Evolutionary conservation across 1,284 basidiomycete species (phyloP).

Genomic region (Bondarzewia mesenterica): DNA sequence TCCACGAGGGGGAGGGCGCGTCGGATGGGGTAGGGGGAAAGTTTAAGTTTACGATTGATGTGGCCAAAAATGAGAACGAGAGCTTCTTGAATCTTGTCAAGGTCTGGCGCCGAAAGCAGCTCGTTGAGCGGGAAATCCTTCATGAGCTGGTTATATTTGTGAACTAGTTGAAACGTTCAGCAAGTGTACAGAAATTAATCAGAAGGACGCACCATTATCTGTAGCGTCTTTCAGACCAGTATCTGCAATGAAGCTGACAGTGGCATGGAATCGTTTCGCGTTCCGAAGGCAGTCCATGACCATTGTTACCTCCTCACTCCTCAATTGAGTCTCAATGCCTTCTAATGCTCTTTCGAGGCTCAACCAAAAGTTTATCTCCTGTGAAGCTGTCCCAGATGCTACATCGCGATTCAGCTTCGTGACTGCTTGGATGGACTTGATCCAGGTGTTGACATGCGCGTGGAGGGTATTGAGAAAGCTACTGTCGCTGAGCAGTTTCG

Average conservation of each 20-base stretch:
- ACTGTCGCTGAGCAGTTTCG: conserved; percentile 75
- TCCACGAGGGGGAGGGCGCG: conserved; percentile 94
- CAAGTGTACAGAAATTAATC: background rate
- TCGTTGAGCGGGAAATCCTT: conserved; percentile 98
- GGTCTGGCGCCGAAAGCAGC: conserved; percentile 90
- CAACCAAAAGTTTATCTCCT: conserved; percentile 99
- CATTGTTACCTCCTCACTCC: conserved; percentile 88
- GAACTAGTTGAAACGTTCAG: conserved; percentile 42
- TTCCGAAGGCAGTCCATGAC: conserved; percentile 94
- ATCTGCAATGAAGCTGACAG: conserved; percentile 96
- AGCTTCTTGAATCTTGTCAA: conserved; percentile 90
- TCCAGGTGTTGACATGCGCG: conserved; percentile 94
- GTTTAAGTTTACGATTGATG: conserved; percentile 91
- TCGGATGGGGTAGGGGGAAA: conserved; percentile 94
- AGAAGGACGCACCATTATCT: conserved; percentile 57
- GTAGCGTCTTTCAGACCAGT: conserved; percentile 93
- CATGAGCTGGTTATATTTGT: conserved; percentile 98
- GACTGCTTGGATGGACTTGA: conserved; percentile 95
- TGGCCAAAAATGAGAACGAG: conserved; percentile 86
- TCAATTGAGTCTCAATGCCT: conserved; percentile 85
- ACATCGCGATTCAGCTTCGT: conserved; percentile 93
- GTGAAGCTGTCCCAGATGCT: conserved; percentile 91
- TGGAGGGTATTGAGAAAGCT: conserved; percentile 93
- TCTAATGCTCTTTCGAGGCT: conserved; percentile 91
- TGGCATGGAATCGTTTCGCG: conserved; percentile 95